phyloP scores from a whole-genome alignment of 805 yeast genomes.

The Isabelozyma heimii region DNA sequence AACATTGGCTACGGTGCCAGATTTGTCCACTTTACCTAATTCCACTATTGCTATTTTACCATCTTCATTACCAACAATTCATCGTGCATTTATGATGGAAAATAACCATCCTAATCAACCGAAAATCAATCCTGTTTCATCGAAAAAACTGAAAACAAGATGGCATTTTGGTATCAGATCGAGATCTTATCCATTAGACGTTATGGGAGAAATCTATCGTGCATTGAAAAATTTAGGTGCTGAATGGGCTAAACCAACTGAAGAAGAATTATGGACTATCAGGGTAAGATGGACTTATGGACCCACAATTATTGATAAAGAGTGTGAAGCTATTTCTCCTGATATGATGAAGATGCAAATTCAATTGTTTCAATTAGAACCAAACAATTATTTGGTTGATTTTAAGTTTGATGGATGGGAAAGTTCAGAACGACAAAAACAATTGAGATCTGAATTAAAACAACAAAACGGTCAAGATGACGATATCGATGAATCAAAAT shows the following conservation, averaged over 20 bases:
- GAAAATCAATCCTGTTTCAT: conserved; percentile 51
- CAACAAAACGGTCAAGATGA: conserved; percentile 5
- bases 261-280: conserved; percentile 94
- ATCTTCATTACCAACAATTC: conserved; percentile 90
- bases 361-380: conserved; percentile 92
- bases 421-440: conserved; percentile 5
- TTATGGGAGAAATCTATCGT: conserved; percentile 96
- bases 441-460: neutral
- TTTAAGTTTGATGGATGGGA: conserved; percentile 99
- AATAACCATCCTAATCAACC: conserved; percentile 22
- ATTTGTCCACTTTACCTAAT: conserved; percentile 53
- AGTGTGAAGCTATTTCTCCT: conserved; percentile 41
- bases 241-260: conserved; percentile 94
- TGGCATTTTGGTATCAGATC: conserved; percentile 99
- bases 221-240: conserved; percentile 93
- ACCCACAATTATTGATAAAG: conserved; percentile 25
- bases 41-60: conserved; percentile 92
- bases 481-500: neutral
- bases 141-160: conserved; percentile 87
- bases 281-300: conserved; percentile 90
- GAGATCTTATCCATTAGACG: conserved; percentile 93
- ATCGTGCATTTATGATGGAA: conserved; percentile 86
- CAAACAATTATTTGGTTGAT: conserved; percentile 92
- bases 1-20: conserved; percentile 46
- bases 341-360: conserved; percentile 96